Conservation (phyloP, 257 asterid species). For the Primulina eburnea region DNA sequence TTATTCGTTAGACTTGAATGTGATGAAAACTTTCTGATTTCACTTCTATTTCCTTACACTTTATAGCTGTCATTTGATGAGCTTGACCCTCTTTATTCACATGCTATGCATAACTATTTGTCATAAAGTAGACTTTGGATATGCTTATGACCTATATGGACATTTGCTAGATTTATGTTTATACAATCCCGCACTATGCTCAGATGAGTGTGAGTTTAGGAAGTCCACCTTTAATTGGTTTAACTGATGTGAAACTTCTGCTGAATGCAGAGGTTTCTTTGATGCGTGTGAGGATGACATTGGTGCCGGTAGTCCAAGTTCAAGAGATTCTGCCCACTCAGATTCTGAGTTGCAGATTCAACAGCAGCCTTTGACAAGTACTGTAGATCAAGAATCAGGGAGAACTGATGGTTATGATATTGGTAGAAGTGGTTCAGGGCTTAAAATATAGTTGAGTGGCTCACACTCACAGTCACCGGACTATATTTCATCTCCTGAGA, state of each 20-base stretch:
- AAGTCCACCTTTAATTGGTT: constrained; percentile 14
- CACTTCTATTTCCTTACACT: no score
- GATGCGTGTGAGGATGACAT: constrained; percentile 79
- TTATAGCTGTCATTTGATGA: no score
- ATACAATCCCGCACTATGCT: constrained; percentile 38
- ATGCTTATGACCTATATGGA: no score
- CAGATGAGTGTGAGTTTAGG: constrained; percentile 33
- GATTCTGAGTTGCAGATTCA: constrained; percentile 49
- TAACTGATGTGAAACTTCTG: constrained; percentile 19
- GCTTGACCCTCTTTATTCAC: no score
- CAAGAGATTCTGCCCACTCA: constrained; percentile 55
- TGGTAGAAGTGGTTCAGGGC: constrained; percentile 44
- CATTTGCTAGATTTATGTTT: neutral
- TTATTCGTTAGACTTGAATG: no score
- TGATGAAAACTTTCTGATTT: no score
- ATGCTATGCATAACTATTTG: no score
- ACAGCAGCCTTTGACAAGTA: constrained; percentile 33
- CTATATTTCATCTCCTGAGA: constrained; percentile 47
- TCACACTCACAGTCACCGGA: constrained; percentile 67
- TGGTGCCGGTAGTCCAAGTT: constrained; percentile 58
- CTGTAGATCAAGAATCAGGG: constrained; percentile 46
- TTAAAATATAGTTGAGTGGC: constrained; percentile 48
- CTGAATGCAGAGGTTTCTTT: constrained; percentile 78
- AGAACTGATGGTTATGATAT: constrained; percentile 41
- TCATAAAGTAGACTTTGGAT: no score